Evolutionary conservation across 495 filamentous ascomycete species (phyloP), one percentile per base, ranked within the genome.

Genomic region (Rhypophila decipiens): DNA sequence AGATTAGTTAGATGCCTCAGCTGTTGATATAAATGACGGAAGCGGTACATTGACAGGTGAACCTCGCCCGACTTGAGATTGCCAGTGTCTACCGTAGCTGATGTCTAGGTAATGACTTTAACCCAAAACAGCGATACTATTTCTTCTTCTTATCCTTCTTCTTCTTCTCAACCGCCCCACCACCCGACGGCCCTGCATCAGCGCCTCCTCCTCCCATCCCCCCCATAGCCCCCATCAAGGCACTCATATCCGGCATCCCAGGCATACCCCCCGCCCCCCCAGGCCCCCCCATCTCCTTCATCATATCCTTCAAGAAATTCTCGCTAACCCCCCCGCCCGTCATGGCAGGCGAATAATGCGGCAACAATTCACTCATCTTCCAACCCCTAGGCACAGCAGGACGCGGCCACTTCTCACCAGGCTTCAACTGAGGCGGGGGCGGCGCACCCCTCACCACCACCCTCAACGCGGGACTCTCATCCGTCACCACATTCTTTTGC

Each of bases 281-380:
- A 1, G 68, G 75, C 10, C 15, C 72, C 74, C 57, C 74, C 89
- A 96, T 94, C 71, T 94, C 89, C 36, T 78, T 81, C 91, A 98
- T 96, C 73, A 96, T 95, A 50, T 98, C 90, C 74, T 93, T 90
- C 54, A 98, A 80, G 21, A 95, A 86, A 56, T 98, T 95, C 61
- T 98, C 93, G 51, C 85, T 94, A 7, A 98, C 89, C 19, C 93
- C 93, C 19, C 94, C 91, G 2, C 93, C 93, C 42, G 84, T 94
- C 66, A 97, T 75, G 11, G 89, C 93, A 0, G 91, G 82, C 19
- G 82, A 87, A 55, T 96, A 89, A 52, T 91, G 78, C 22, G 93
- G 93, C 46, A 98, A 53, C 44, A 97, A 77, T 18, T 69, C 77
- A 24, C 82, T 80, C 58, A 98, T 84, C 72, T 95, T 96, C 89